Percentiles rank a stretch among this genome's conserved stretches.
phyloP scores from a whole-genome alignment of 768 basidiomycete species.

The Vararia minispora region DNA sequence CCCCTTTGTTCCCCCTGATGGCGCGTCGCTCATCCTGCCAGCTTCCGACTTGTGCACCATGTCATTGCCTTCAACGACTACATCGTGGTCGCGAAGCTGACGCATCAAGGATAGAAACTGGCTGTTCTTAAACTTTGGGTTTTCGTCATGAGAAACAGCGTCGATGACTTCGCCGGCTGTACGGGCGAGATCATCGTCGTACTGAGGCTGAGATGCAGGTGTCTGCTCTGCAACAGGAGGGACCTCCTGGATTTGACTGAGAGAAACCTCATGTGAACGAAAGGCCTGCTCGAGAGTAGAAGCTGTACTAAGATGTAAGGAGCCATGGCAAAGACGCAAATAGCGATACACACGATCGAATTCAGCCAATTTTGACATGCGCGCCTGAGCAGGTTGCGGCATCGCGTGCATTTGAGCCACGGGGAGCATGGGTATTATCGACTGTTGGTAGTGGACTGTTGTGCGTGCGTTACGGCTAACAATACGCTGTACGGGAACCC shows the following conservation, averaged over 20 bases:
- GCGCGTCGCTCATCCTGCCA: slow-evolving; percentile 17
- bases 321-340: background rate
- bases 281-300: slow-evolving; percentile 3
- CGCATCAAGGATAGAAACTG: slow-evolving; percentile 81
- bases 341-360: slow-evolving; percentile 31
- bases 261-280: too few species aligned
- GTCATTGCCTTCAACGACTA: slow-evolving; percentile 68
- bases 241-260: slow-evolving; percentile 11
- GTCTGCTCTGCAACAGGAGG: slow-evolving; percentile 2
- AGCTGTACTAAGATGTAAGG: slow-evolving; percentile 26
- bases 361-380: slow-evolving; percentile 12
- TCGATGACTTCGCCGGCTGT: slow-evolving; percentile 73
- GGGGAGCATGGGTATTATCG: slow-evolving; percentile 2
- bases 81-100: slow-evolving; percentile 67
- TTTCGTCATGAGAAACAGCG: slow-evolving; percentile 61
- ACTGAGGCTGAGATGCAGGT: slow-evolving; percentile 16
- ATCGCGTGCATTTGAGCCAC: slow-evolving; percentile 27
- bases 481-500: too few species aligned
- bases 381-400: slow-evolving; percentile 13
- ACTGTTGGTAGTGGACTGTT: too few species aligned
- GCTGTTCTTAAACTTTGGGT: slow-evolving; percentile 79
- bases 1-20: slow-evolving; percentile 44
- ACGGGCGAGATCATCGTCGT: slow-evolving; percentile 64
- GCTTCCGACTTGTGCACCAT: slow-evolving; percentile 43
- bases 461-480: too few species aligned